Evolutionary conservation across 2,329 filamentous ascomycete species (phyloP), one percentile per base, ranked within the genome.

Genomic region (Venturiaceae sp.): DNA sequence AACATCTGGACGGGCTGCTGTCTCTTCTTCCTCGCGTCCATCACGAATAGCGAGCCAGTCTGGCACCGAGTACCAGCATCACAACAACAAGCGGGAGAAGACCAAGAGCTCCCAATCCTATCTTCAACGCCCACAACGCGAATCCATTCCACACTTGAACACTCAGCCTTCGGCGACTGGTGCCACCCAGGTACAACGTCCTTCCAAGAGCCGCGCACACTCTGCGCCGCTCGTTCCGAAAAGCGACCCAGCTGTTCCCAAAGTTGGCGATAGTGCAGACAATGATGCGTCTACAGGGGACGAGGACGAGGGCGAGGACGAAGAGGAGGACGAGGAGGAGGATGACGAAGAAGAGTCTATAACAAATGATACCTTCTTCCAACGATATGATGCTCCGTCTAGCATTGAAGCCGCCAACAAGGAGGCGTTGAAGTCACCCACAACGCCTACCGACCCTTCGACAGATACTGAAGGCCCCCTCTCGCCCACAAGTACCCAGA

Each of bases 211-310:
- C 50, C 70, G 71, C 64, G 69, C 71, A 33, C 67, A 71, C 60
- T 72, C 71, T 60, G 68, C 70, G 57, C 71, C 70, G 53, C 63
- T 66, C 60, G 61, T 68, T 33, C 67, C 70, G 59, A 67, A 66
- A 61, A 60, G 57, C 64, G 64, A 63, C 26, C 34, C 47, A 50
- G 30, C 16, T 26, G 65, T 63, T 54, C 55, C 60, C 60, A 64
- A 66, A 19, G 58, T 58, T 23, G 60, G 60, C 61, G 55, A 62
- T n/a, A 60, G 41, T 58, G 30, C 58, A 62, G 61, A 59, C 60
- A 58, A 58, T 54, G 53, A 83, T 82, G 66, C 89, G 85, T 66
- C 81, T 81, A 1, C 84, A 86, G n/a, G 86, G 26, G 34, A 46
- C 16, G 30, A 33, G 19, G 55, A 44, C 33, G 30, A 33, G 26